Evolutionary conservation across 495 filamentous ascomycete species (phyloP).

Genomic region (Talaromyces adpressus): DNA sequence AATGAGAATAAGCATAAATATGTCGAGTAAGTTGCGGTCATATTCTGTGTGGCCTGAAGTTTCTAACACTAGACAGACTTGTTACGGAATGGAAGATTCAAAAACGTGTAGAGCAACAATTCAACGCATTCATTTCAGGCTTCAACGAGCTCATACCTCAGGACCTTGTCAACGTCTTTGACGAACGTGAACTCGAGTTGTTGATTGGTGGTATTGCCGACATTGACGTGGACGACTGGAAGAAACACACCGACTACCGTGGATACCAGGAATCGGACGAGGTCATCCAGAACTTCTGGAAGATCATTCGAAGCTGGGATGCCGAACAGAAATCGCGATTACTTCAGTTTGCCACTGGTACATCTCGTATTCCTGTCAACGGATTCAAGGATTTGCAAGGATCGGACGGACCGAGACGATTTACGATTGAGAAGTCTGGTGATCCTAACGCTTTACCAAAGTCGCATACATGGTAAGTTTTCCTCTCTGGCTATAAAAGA

Average conservation of each 20-base stretch:
- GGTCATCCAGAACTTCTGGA: slow-evolving; percentile 98
- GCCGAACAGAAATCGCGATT: slow-evolving; percentile 96
- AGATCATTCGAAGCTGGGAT: slow-evolving; percentile 93
- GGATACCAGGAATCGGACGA: slow-evolving; percentile 98
- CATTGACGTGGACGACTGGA: slow-evolving; percentile 99
- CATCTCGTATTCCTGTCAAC: slow-evolving; percentile 96
- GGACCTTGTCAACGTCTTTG: slow-evolving; percentile 96
- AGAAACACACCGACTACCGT: slow-evolving; percentile 99
- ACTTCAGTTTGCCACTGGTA: slow-evolving; percentile 95
- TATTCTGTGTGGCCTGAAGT: neutral
- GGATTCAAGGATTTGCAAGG: slow-evolving; percentile 99
- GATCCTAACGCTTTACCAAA: slow-evolving; percentile 87
- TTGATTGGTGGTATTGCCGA: slow-evolving; percentile 98
- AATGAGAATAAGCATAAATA: slow-evolving; percentile 96
- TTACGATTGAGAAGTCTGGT: slow-evolving; percentile 97
- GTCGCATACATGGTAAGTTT: slow-evolving; percentile 89
- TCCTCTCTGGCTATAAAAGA: neutral
- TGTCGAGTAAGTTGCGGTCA: slow-evolving; percentile 63
- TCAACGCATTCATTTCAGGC: slow-evolving; percentile 93
- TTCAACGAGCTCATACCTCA: slow-evolving; percentile 97
- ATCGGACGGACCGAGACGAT: slow-evolving; percentile 88
- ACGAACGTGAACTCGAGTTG: slow-evolving; percentile 93
- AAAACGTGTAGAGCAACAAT: slow-evolving; percentile 95
- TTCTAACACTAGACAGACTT: slow-evolving; percentile 41
- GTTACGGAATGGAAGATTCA: slow-evolving; percentile 99